Base-by-base conservation (phyloP, 495 filamentous ascomycete species). In the Penicillium tannophilum region DNA sequence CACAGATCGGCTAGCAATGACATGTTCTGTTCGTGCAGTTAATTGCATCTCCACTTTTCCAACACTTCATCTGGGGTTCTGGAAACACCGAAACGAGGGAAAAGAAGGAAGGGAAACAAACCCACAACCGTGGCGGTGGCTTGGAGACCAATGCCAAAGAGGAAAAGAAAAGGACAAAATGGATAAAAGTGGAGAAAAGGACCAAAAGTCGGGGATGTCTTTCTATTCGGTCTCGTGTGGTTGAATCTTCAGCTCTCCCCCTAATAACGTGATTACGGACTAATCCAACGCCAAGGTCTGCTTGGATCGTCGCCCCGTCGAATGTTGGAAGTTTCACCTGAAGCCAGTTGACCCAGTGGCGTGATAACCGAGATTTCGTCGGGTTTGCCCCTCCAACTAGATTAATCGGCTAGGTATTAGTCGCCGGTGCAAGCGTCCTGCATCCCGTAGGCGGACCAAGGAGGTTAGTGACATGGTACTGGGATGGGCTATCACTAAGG, bases 1-100 rank as follows among this genome's bases (percentile, higher is more conserved):
- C 50, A 41, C 14, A 49, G 46, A 49, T 49, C 46, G 46, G 46
- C 46, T 49, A 28, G 46, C 26, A 26, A 49, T 49, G 46, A 54
- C 43, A 54, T 20, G 28, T 30, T 24, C 23, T 24, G 36, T 54
- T 43, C 52, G 26, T 2, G 42, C 56, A 59, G 39, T 52, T 47
- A 35, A 30, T 26, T 31, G 6, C 24, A 19, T 6, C 24, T 28
- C 31, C 35, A 43, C 24, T 33, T 26, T 17, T 28, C 2, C 41
- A 8, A 24, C 20, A 47, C 52, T 56, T 58, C 65, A 60, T 70
- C 67, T 65, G 67, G 67, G 67, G 67, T 67, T 70, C 67, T 70
- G 60, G 67, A 62, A 74, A 65, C 54, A 62, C 55, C 53, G 59
- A 71, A 61, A 61, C 36, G 63, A 55, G 45, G 47, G 41, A 54